These are phyloP conservation scores for Ormosia emarginata DNA, from an alignment of 306 rosid genomes.

Conservation along the genomic window DNA sequence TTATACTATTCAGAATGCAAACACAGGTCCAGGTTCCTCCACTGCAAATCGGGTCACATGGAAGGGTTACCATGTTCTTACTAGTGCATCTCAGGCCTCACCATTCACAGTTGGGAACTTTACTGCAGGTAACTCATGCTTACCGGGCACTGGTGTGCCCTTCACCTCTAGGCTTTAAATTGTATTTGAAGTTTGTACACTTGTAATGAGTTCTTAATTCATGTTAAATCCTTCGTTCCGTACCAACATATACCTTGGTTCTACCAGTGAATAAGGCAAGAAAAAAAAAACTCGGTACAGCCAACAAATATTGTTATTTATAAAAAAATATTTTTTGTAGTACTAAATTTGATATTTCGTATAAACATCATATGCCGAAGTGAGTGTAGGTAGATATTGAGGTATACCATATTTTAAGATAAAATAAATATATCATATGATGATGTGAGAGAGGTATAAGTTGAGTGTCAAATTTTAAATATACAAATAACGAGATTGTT, in stretches of 20 bases:
- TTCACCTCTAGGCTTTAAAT: conserved; percentile 50
- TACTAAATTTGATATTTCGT: too few relatives aligned
- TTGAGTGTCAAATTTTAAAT: too few relatives aligned
- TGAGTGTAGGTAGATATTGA: too few relatives aligned
- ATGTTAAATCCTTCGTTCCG: neutral
- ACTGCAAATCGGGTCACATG: conserved; percentile 56
- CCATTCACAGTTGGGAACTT: conserved; percentile 60
- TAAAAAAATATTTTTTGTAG: too few relatives aligned
- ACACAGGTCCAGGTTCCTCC: conserved; percentile 61
- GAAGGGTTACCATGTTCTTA: conserved; percentile 65
- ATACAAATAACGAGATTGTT: too few relatives aligned
- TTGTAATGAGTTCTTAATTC: conserved; percentile 1
- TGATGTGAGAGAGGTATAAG: too few relatives aligned
- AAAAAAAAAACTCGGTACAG: neutral
- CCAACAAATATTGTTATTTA: neutral
- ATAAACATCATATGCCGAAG: too few relatives aligned
- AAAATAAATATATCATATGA: too few relatives aligned
- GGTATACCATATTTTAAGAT: too few relatives aligned
- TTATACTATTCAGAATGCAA: conserved; percentile 59
- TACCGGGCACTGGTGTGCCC: conserved; percentile 59
- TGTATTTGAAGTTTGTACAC: neutral
- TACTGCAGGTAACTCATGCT: conserved; percentile 61
- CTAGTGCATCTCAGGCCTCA: conserved; percentile 60
- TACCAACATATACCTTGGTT: neutral
- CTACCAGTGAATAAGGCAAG: neutral